Evolutionary conservation across 306 rosid genomes (phyloP).

Genomic region (Cucurbita moschata): DNA sequence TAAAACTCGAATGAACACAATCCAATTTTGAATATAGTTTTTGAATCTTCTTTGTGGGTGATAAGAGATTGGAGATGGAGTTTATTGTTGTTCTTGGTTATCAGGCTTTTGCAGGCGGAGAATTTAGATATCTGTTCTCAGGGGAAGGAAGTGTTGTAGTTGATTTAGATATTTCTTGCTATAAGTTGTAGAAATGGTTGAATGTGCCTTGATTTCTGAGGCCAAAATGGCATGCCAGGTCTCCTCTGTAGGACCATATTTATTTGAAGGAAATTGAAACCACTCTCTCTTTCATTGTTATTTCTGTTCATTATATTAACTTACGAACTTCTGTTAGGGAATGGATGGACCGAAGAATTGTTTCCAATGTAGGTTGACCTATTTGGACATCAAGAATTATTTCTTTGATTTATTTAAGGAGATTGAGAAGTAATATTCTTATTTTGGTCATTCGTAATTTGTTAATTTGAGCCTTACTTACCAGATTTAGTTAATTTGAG

Average conservation of each 20-base stretch:
- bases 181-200: background rate
- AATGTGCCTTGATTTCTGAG: background rate
- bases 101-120: background rate
- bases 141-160: background rate
- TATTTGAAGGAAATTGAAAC: background rate
- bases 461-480: no score
- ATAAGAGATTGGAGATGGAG: background rate
- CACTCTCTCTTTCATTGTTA: background rate
- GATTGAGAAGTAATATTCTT: background rate
- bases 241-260: background rate
- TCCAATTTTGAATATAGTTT: constrained; percentile 5
- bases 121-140: background rate
- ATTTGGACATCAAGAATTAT: background rate
- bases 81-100: background rate
- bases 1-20: background rate
- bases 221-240: background rate
- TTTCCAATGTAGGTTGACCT: background rate
- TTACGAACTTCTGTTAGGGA: background rate
- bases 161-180: background rate
- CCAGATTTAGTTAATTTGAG: no score
- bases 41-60: background rate
- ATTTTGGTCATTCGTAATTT: no score
- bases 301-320: background rate
- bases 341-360: background rate
- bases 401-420: background rate